These are phyloP conservation scores for Phytophthora macrochlamydospora DNA, from an alignment of 352 stramenopile species.

Conservation along the genomic window DNA sequence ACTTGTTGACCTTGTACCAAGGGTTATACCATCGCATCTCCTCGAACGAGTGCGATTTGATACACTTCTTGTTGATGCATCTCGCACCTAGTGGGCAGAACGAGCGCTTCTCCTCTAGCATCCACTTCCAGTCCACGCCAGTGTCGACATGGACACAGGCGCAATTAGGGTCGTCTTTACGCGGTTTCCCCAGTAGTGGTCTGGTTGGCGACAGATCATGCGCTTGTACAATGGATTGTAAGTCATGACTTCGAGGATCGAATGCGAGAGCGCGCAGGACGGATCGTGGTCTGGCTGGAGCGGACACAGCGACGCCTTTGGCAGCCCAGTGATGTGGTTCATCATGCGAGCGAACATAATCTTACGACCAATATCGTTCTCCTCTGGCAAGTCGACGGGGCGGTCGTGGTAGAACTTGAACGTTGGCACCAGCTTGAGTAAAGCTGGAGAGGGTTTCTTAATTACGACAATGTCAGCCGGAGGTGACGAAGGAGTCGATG, in stretches of 20 bases:
- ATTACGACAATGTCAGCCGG: conserved; percentile 10
- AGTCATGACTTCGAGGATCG: conserved; percentile 56
- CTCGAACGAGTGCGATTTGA: conserved; percentile 50
- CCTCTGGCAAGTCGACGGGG: conserved; percentile 31
- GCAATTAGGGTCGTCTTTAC: conserved; percentile 48
- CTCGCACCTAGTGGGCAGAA: conserved; percentile 35
- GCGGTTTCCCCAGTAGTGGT: conserved; percentile 47
- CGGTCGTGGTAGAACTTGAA: conserved; percentile 42
- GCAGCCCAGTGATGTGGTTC: conserved; percentile 50
- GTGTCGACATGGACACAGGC: conserved; percentile 56
- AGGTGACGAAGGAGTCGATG: conserved; percentile 7
- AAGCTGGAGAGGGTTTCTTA: conserved; percentile 28
- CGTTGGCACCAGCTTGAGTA: conserved; percentile 22
- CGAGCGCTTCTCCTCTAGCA: conserved; percentile 40
- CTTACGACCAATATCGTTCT: conserved; percentile 32
- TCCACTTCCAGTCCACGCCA: conserved; percentile 46
- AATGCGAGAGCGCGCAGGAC: conserved; percentile 43
- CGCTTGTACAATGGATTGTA: conserved; percentile 63
- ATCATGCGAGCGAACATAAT: conserved; percentile 57
- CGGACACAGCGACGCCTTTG: conserved; percentile 51
- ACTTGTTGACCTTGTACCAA: conserved; percentile 50
- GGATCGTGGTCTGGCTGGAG: conserved; percentile 27
- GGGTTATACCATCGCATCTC: conserved; percentile 61
- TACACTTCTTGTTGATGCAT: conserved; percentile 42
- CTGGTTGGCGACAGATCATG: conserved; percentile 43